Evolutionary conservation across 176 grass and related monocot genomes (phyloP), one percentile per base, ranked within the genome.

Genomic region (Eragrostis nindensis): DNA sequence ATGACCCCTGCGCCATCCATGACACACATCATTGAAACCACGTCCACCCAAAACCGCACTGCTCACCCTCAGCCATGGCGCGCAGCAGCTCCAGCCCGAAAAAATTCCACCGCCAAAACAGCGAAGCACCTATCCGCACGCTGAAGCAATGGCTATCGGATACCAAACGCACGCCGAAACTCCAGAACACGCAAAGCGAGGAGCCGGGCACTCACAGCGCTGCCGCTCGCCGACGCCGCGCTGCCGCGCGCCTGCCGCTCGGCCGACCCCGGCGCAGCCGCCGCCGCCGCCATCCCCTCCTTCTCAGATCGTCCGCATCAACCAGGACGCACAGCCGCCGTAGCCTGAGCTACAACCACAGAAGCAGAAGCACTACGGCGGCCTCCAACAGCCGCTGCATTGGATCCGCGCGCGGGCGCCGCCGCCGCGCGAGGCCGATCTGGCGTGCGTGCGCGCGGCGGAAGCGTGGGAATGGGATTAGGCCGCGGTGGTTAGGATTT

Each of bases 301-400:
- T 15, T 76, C 54, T 94, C 92, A 84, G 83, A 89, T 87, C 83
- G 87, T 79, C 78, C 66, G 66, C 83, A 84, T 82, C 66, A 71
- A 55, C 65, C 47, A 45, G 62, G 18, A 21, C 13, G 16, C 29
- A 15, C 7, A 4, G 54, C 32, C 13, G 39, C 36, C 56, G 50
- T 7, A 50, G 22, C 21, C 46, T 11, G 56, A 9, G 1, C 19
- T 30, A 11, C 7, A 61, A 19, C 38, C 62, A 62, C 50, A 78
- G 29, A 21, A 11, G 60, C 52, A 15, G 32, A 36, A 36, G 49
- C 44, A 26, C 26, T 9, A 5, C 18, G 21, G 14, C 24, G 5
- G n/a, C 2, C 73, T 15, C 25, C 43, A 46, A 1, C 48, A 1
- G 26, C 29, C 14, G 16, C 42, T 55, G 85, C 83, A 90, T 88